These are phyloP conservation scores for Tetrahymena malaccensis DNA, from an alignment of 73 alveolate species.

Conservation along the genomic window DNA sequence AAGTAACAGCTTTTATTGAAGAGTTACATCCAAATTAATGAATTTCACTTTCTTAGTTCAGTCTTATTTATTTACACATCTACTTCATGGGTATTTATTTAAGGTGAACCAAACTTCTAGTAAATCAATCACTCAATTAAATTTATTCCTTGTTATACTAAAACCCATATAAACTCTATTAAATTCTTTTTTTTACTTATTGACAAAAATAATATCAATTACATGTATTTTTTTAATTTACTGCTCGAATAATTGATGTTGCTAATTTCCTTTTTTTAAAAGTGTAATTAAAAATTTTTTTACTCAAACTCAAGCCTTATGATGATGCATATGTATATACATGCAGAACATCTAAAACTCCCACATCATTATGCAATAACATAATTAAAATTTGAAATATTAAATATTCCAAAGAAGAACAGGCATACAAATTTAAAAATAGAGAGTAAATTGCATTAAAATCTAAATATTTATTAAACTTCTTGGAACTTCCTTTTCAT, in stretches of 20 bases:
- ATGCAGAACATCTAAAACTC: neutral
- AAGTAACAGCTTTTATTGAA: too few relatives aligned
- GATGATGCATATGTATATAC: neutral
- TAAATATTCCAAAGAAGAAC: too few relatives aligned
- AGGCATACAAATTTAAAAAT: neutral
- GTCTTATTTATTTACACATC: neutral
- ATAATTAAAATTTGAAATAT: too few relatives aligned
- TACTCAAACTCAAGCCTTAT: neutral
- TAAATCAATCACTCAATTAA: neutral
- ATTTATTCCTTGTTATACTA: neutral
- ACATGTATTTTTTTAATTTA: neutral
- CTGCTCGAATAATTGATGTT: neutral
- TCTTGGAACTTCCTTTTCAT: too few relatives aligned
- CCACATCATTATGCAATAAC: neutral
- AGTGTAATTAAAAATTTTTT: neutral
- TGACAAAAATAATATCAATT: neutral
- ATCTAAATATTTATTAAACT: too few relatives aligned
- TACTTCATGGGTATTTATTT: neutral
- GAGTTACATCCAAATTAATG: too few relatives aligned
- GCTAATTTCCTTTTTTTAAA: neutral
- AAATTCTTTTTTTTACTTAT: neutral
- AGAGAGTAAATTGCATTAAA: too few relatives aligned
- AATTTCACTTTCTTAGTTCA: neutral
- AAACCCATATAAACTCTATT: neutral
- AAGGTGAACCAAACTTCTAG: neutral